phyloP scores from a whole-genome alignment of 352 stramenopile genomes.

The Stramenopiles sp. region DNA sequence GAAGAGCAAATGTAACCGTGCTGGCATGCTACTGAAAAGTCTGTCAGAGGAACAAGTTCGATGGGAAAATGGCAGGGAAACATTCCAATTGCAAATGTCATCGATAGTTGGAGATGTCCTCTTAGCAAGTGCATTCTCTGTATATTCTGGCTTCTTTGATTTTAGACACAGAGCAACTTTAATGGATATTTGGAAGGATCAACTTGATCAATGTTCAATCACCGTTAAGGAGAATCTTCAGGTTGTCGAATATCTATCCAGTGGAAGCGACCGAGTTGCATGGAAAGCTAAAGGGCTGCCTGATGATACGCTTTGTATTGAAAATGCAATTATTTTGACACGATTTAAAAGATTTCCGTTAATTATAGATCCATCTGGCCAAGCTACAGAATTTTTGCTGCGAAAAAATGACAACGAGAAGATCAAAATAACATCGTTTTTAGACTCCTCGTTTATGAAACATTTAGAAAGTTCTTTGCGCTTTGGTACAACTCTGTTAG shows the following conservation, averaged over 20 bases:
- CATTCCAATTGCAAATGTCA: constrained; percentile 85
- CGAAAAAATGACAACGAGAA: constrained; percentile 82
- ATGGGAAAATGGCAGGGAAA: constrained; percentile 86
- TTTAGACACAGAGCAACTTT: constrained; percentile 84
- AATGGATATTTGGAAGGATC: constrained; percentile 76
- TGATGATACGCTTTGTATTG: constrained; percentile 85
- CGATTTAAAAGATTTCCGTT: constrained; percentile 90
- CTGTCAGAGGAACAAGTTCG: constrained; percentile 90
- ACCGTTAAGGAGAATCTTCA: constrained; percentile 41
- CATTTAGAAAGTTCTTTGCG: constrained; percentile 96
- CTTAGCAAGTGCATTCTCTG: constrained; percentile 84
- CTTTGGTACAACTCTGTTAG: constrained; percentile 93
- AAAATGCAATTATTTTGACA: constrained; percentile 98
- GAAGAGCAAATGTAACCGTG: constrained; percentile 86
- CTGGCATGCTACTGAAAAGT: constrained; percentile 88
- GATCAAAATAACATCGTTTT: constrained; percentile 95
- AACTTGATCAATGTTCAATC: constrained; percentile 77
- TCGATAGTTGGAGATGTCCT: constrained; percentile 91
- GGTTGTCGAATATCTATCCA: constrained; percentile 88
- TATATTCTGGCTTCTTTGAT: constrained; percentile 95
- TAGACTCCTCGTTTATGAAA: constrained; percentile 99
- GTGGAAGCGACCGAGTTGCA: constrained; percentile 69
- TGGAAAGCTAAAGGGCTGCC: constrained; percentile 89
- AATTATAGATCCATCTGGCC: constrained; percentile 92
- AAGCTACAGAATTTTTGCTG: constrained; percentile 95